These are phyloP conservation scores for Globisporangium middletonii DNA, from an alignment of 352 stramenopile species.

Conservation along the genomic window DNA sequence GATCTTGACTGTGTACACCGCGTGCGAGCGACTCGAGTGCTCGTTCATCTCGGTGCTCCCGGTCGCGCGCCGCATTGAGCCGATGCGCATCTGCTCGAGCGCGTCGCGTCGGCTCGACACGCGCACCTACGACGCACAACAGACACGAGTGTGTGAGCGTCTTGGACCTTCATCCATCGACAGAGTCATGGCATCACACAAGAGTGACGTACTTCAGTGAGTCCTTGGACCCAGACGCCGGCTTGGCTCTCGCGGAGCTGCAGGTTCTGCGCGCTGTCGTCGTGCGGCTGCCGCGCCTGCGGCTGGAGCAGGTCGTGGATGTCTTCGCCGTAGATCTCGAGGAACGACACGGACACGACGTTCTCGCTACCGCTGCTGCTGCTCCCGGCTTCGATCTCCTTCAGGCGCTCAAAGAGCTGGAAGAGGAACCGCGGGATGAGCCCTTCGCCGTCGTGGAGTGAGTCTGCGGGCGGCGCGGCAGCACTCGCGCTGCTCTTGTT, in stretches of 20 bases:
- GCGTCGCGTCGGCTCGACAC: conserved; percentile 49
- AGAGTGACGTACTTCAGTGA: conserved; percentile 43
- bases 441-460: conserved; percentile 51
- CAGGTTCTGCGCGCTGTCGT: conserved; percentile 37
- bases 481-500: conserved; percentile 9
- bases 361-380: conserved; percentile 9
- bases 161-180: background rate
- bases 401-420: conserved; percentile 59
- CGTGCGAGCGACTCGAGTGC: conserved; percentile 81
- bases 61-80: conserved; percentile 70
- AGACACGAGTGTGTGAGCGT: too few species aligned
- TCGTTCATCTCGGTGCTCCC: conserved; percentile 88
- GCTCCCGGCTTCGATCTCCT: conserved; percentile 18
- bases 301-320: conserved; percentile 92
- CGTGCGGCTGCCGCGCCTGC: conserved; percentile 19
- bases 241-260: conserved; percentile 66
- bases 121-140: conserved; percentile 29
- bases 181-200: background rate
- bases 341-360: conserved; percentile 79
- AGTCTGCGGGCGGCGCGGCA: conserved; percentile 3
- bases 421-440: conserved; percentile 83
- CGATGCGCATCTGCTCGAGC: conserved; percentile 73
- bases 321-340: conserved; percentile 98
- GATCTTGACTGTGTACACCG: conserved; percentile 85
- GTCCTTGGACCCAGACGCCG: conserved; percentile 73